These are phyloP conservation scores for Ustilago esculenta DNA, from an alignment of 1,284 basidiomycete genomes.

Conservation along the genomic window DNA sequence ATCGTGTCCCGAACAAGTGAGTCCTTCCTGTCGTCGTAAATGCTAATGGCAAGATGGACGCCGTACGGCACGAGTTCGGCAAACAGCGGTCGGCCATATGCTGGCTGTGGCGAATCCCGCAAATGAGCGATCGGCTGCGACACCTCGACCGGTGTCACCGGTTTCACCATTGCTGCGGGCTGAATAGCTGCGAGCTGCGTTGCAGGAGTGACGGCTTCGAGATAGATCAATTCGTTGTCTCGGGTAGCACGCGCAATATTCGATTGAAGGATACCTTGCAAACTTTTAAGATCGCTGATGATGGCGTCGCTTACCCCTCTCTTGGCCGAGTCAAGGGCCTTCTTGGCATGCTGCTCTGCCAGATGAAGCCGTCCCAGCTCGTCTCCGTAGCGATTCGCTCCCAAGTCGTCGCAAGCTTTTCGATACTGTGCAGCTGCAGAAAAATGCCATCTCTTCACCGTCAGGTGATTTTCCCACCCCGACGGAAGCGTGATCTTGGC, in stretches of 20 bases:
- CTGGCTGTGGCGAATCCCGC: conserved; percentile 38
- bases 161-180: conserved; percentile 77
- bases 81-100: conserved; percentile 74
- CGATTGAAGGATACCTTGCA: conserved; percentile 75
- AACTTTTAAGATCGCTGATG: conserved; percentile 69
- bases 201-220: conserved; percentile 81
- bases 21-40: conserved; percentile 85
- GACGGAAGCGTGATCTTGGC: conserved; percentile 66
- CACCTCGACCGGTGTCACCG: conserved; percentile 74
- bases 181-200: conserved; percentile 77
- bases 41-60: conserved; percentile 86
- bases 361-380: conserved; percentile 60
- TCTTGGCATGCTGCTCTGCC: conserved; percentile 72
- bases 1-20: conserved; percentile 79
- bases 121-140: conserved; percentile 53
- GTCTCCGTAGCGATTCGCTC: conserved; percentile 71
- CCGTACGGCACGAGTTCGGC: conserved; percentile 84
- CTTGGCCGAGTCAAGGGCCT: conserved; percentile 78
- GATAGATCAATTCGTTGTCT: conserved; percentile 97
- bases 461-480: conserved; percentile 84
- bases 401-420: conserved; percentile 89
- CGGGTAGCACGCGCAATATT: conserved; percentile 75
- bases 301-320: conserved; percentile 71
- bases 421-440: conserved; percentile 88
- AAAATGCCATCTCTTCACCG: conserved; percentile 86